These are phyloP conservation scores for Taphrina populina DNA, from an alignment of 1,139 yeast genomes.

Conservation along the genomic window DNA sequence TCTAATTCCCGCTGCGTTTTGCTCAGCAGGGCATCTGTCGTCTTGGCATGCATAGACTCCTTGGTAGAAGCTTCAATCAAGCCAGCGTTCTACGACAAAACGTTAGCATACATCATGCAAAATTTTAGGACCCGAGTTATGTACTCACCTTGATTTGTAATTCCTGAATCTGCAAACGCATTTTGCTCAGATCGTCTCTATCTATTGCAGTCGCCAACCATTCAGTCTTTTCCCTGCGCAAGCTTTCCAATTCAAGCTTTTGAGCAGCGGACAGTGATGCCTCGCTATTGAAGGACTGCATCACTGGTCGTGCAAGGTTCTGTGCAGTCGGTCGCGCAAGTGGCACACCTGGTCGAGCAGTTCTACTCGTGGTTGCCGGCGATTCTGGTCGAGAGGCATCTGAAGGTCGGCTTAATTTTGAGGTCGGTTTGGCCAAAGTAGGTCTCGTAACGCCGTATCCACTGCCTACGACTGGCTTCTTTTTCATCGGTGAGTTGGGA, in stretches of 20 bases:
- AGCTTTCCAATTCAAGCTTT: slow-evolving; percentile 17
- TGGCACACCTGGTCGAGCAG: slow-evolving; percentile 10
- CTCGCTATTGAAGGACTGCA: neutral
- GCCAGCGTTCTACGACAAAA: slow-evolving; percentile 43
- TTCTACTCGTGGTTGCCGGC: slow-evolving; percentile 21
- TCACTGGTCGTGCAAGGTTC: slow-evolving; percentile 24
- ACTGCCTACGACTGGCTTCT: slow-evolving; percentile 18
- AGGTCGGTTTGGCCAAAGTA: slow-evolving; percentile 19
- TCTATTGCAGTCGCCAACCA: slow-evolving; percentile 31
- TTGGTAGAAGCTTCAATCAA: slow-evolving; percentile 56
- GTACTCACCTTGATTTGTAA: slow-evolving; percentile 18
- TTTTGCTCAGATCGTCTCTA: slow-evolving; percentile 7
- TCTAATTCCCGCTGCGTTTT: slow-evolving; percentile 63
- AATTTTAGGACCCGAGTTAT: neutral
- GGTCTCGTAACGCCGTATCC: slow-evolving; percentile 27
- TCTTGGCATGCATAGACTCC: slow-evolving; percentile 56
- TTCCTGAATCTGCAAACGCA: slow-evolving; percentile 7
- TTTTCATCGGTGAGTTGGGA: slow-evolving; percentile 22
- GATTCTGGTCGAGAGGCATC: slow-evolving; percentile 9
- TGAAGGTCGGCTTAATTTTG: slow-evolving; percentile 19
- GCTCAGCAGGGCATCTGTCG: slow-evolving; percentile 64
- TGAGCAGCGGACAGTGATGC: slow-evolving; percentile 16
- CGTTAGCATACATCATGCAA: neutral
- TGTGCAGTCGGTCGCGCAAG: slow-evolving; percentile 28
- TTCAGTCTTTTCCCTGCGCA: slow-evolving; percentile 25